A percentile compares a stretch with the other conserved stretches of the same genome.
Conservation (phyloP, 371 early-diverging fungal species). For the Choanephora cucurbitarum region DNA sequence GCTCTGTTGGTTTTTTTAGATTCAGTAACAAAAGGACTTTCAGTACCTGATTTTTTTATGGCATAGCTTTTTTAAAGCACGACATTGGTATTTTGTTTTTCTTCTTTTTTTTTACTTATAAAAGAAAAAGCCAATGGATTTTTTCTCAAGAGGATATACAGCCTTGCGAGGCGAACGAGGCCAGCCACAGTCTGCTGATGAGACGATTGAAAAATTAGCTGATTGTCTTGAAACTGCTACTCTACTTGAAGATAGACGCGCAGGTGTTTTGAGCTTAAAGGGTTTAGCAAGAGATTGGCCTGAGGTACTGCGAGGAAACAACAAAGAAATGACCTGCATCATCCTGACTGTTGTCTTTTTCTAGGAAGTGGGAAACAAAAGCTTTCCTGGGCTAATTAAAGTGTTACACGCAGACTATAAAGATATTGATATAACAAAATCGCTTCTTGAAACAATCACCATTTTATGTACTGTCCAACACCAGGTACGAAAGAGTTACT, state of each 20-base stretch:
- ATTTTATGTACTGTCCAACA: constrained; percentile 68
- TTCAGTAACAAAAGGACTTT: no score
- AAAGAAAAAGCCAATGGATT: constrained; percentile 63
- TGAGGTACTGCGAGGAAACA: constrained; percentile 31
- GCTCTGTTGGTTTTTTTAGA: no score
- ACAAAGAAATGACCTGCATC: background rate
- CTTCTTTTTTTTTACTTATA: background rate
- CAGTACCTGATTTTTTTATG: no score
- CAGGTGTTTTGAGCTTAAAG: constrained; percentile 85
- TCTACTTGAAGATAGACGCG: constrained; percentile 86
- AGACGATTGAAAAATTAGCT: constrained; percentile 84
- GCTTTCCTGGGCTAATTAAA: constrained; percentile 72
- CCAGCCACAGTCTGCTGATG: constrained; percentile 78
- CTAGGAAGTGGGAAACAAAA: constrained; percentile 85
- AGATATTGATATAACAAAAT: constrained; percentile 84
- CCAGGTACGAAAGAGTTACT: constrained; percentile 24
- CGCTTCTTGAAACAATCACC: constrained; percentile 82
- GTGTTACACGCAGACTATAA: constrained; percentile 75
- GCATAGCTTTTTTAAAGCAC: no score
- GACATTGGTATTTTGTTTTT: no score
- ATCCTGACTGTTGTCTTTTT: background rate
- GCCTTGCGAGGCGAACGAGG: constrained; percentile 81
- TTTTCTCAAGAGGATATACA: constrained; percentile 73
- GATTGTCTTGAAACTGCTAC: constrained; percentile 85
- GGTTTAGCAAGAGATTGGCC: constrained; percentile 78